A percentile compares a stretch with the other conserved stretches of the same genome.
These are phyloP conservation scores for Usnea hakonensis DNA, from an alignment of 495 filamentous ascomycete genomes.

Conservation along the genomic window DNA sequence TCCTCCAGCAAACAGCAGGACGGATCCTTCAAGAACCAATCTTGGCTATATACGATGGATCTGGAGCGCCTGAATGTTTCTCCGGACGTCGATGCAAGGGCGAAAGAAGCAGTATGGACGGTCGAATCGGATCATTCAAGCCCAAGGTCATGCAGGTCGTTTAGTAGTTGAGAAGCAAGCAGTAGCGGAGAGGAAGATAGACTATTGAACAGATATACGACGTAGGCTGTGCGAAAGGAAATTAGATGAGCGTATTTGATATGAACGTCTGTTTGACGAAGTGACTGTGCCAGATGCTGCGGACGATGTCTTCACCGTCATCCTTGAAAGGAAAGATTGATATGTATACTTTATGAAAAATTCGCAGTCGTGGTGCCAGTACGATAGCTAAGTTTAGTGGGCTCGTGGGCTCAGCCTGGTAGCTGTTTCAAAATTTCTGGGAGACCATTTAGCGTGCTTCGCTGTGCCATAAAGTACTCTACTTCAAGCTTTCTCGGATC, in stretches of 20 bases:
- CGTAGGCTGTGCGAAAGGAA: constrained; percentile 19
- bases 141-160: constrained; percentile 15
- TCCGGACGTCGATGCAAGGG: neutral
- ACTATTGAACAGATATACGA: constrained; percentile 1
- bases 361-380: neutral
- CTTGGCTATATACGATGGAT: neutral
- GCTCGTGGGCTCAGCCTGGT: constrained; percentile 17
- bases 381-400: constrained; percentile 13
- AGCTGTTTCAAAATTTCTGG: constrained; percentile 15
- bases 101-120: neutral
- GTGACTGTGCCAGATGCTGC: constrained; percentile 26
- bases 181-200: constrained; percentile 12
- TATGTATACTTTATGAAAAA: constrained; percentile 16
- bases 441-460: constrained; percentile 10
- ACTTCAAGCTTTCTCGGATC: constrained; percentile 7
- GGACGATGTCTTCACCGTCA: constrained; percentile 17
- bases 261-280: neutral
- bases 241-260: constrained; percentile 11
- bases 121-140: constrained; percentile 7
- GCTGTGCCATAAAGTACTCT: constrained; percentile 8
- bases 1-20: neutral
- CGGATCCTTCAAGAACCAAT: neutral
- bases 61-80: neutral
- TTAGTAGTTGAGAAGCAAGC: constrained; percentile 1
- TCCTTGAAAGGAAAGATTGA: constrained; percentile 17